phyloP scores from a whole-genome alignment of 169 alveolate genomes.

The Fabrea salina region DNA sequence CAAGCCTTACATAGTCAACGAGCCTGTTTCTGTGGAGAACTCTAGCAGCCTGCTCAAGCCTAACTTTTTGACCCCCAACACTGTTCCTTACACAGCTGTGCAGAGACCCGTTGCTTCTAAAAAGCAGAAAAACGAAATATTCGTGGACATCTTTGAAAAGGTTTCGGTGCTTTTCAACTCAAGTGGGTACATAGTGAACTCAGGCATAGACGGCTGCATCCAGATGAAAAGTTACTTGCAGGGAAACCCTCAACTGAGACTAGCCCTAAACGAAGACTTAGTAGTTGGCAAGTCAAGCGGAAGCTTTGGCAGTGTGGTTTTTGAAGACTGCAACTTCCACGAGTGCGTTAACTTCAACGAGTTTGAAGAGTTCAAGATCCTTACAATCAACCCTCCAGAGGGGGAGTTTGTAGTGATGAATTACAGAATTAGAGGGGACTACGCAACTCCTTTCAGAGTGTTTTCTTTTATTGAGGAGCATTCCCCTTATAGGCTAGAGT shows the following conservation, averaged over 20 bases:
- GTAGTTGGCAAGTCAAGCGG: constrained; percentile 45
- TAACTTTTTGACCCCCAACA: constrained; percentile 42
- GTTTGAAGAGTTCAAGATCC: constrained; percentile 77
- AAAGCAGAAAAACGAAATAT: constrained; percentile 87
- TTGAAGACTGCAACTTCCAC: constrained; percentile 94
- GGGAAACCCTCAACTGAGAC: constrained; percentile 85
- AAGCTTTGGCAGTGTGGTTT: constrained; percentile 67
- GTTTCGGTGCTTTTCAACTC: constrained; percentile 85
- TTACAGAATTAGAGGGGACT: constrained; percentile 86
- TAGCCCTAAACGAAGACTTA: constrained; percentile 75
- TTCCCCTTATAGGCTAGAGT: constrained; percentile 77
- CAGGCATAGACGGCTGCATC: constrained; percentile 92
- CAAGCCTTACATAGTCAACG: constrained; percentile 73
- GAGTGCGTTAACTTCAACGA: constrained; percentile 92
- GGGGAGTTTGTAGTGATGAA: constrained; percentile 97
- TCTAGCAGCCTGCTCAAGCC: constrained; percentile 31
- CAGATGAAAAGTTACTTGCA: constrained; percentile 87
- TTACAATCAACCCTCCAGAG: constrained; percentile 93
- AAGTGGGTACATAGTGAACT: constrained; percentile 83
- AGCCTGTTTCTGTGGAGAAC: constrained; percentile 53
- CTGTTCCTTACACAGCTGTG: constrained; percentile 71
- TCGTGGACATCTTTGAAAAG: constrained; percentile 92
- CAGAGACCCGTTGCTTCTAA: constrained; percentile 56
- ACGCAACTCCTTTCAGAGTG: constrained; percentile 77
- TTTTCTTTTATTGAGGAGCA: constrained; percentile 76